Conservation (phyloP, 495 filamentous ascomycete genomes). For the Clohesyomyces aquaticus region DNA sequence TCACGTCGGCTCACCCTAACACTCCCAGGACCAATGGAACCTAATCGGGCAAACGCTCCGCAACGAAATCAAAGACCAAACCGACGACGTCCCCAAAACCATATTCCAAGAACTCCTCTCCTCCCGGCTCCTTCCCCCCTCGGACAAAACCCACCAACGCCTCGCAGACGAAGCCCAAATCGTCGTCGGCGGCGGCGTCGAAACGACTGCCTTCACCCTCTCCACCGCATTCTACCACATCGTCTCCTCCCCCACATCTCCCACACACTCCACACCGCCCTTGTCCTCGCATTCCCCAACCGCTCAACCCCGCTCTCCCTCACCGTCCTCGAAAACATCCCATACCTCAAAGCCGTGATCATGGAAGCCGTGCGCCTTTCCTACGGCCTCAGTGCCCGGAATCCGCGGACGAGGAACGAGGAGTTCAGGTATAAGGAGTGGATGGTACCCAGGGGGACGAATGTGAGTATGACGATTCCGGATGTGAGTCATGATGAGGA, state of each 20-base stretch:
- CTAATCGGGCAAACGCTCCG: slow-evolving; percentile 16
- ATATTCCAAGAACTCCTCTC: slow-evolving; percentile 33
- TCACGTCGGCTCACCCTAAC: not conserved
- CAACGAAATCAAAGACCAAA: slow-evolving; percentile 10
- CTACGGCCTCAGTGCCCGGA: slow-evolving; percentile 25
- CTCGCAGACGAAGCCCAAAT: slow-evolving; percentile 45
- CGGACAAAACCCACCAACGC: slow-evolving; percentile 38
- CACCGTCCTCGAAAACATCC: slow-evolving; percentile 43
- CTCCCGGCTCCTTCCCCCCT: slow-evolving; percentile 20
- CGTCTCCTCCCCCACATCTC: no score
- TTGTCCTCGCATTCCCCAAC: slow-evolving; percentile 30
- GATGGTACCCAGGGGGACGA: slow-evolving; percentile 26
- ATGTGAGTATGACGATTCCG: slow-evolving; percentile 27
- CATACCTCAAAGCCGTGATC: slow-evolving; percentile 44
- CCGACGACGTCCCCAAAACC: slow-evolving; percentile 12
- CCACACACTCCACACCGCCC: slow-evolving; percentile 32
- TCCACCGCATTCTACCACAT: slow-evolving; percentile 45
- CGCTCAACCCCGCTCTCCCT: slow-evolving; percentile 38
- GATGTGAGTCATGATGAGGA: slow-evolving; percentile 31
- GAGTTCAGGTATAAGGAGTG: slow-evolving; percentile 19
- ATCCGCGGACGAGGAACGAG: slow-evolving; percentile 19
- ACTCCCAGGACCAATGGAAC: slow-evolving; percentile 17
- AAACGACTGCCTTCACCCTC: slow-evolving; percentile 46
- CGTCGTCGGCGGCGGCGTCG: slow-evolving; percentile 47
- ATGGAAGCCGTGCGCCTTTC: slow-evolving; percentile 17